Evolutionary conservation across 225 moss, liverwort and hornwort genomes (phyloP).

Genomic region (Antitrichia curtipendula): DNA sequence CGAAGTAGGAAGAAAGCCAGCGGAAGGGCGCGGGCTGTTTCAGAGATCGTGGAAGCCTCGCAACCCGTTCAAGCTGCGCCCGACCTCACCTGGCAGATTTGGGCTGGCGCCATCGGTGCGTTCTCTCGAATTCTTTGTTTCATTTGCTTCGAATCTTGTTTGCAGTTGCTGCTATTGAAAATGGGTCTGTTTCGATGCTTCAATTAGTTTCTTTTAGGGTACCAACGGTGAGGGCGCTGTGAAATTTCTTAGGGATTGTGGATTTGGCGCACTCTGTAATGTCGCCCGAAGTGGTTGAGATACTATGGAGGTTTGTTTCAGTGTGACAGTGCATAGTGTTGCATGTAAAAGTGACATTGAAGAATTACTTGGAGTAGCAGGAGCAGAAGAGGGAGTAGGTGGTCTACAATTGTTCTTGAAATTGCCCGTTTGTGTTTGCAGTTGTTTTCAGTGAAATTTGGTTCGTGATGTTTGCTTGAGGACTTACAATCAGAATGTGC

Average conservation of each 20-base stretch:
- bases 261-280: background rate
- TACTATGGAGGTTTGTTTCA: background rate
- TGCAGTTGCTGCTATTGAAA: background rate
- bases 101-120: slow-evolving; percentile 61
- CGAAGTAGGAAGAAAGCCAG: background rate
- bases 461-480: background rate
- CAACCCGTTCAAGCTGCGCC: slow-evolving; percentile 32
- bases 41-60: slow-evolving; percentile 28
- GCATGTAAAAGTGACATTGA: background rate
- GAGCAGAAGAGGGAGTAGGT: background rate
- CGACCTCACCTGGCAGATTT: slow-evolving; percentile 74
- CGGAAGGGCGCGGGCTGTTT: background rate
- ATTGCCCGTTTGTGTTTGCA: background rate
- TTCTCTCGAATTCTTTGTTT: background rate
- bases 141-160: background rate
- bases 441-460: background rate
- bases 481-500: background rate
- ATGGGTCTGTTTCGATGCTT: background rate
- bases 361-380: background rate
- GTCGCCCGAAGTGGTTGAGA: background rate
- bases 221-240: background rate
- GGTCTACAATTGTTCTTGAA: background rate
- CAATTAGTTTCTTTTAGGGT: background rate
- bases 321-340: background rate
- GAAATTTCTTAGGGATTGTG: background rate